Conservation (phyloP, 352 stramenopile genomes). For the Thalassiosira hispida region DNA sequence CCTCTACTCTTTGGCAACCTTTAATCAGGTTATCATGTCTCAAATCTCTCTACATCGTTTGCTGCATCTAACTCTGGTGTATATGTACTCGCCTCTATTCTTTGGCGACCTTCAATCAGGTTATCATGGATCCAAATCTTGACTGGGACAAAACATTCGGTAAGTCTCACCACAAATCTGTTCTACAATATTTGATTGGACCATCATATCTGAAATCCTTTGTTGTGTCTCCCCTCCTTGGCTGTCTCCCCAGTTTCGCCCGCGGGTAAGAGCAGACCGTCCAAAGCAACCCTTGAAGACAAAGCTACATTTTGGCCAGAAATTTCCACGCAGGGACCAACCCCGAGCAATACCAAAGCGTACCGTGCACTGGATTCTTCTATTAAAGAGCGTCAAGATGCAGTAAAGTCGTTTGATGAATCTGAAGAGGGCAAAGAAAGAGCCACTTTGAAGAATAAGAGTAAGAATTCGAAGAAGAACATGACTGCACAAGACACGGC, state of each 20-base stretch:
- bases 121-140: constrained; percentile 42
- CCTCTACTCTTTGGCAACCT: neutral
- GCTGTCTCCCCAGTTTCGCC: constrained; percentile 12
- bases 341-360: too few relatives aligned
- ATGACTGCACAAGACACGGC: too few relatives aligned
- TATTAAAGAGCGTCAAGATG: too few relatives aligned
- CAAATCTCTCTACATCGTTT: neutral
- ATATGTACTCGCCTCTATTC: neutral
- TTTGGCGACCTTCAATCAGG: neutral
- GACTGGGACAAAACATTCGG: constrained; percentile 42
- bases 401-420: too few relatives aligned
- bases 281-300: constrained; percentile 30
- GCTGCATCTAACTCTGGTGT: neutral
- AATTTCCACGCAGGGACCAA: neutral
- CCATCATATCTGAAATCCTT: too few relatives aligned
- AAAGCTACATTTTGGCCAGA: constrained; percentile 34
- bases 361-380: too few relatives aligned
- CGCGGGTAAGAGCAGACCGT: constrained; percentile 8
- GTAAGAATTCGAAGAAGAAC: too few relatives aligned
- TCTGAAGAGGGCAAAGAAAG: too few relatives aligned
- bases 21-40: neutral
- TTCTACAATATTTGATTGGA: too few relatives aligned
- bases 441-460: too few relatives aligned
- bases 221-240: too few relatives aligned
- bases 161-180: too few relatives aligned